phyloP scores from a whole-genome alignment of 2,329 filamentous ascomycete genomes.

The Septoria linicola region DNA sequence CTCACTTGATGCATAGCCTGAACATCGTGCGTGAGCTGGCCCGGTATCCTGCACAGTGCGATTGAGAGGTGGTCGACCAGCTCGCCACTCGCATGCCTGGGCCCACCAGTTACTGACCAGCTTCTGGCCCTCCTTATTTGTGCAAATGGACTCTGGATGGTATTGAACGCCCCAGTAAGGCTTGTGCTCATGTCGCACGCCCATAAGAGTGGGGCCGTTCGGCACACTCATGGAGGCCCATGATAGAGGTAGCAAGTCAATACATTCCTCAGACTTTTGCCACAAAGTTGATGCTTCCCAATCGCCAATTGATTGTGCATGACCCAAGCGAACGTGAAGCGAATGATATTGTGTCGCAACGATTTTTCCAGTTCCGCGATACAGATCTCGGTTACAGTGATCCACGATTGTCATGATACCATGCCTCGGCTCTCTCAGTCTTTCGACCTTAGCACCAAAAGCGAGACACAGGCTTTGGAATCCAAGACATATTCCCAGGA shows the following conservation, averaged over 20 bases:
- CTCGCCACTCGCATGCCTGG: constrained; percentile 47
- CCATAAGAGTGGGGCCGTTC: constrained; percentile 71
- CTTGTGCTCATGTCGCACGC: constrained; percentile 62
- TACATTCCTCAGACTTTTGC: constrained; percentile 39
- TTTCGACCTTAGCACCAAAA: constrained; percentile 65
- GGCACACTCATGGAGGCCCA: constrained; percentile 47
- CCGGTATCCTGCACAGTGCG: not conserved
- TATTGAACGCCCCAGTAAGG: constrained; percentile 90
- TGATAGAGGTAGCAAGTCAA: constrained; percentile 46
- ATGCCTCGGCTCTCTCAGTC: constrained; percentile 72
- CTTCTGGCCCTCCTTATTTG: constrained; percentile 62
- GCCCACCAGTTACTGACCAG: constrained; percentile 76
- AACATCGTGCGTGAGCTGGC: not conserved
- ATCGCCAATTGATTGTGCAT: constrained; percentile 37
- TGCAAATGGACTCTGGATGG: constrained; percentile 86
- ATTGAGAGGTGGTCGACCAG: not conserved
- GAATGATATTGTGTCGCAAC: constrained; percentile 77
- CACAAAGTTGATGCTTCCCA: constrained; percentile 37
- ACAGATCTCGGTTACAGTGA: constrained; percentile 64
- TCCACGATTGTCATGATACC: constrained; percentile 72
- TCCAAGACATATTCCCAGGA: constrained; percentile 84
- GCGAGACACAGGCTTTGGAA: constrained; percentile 77
- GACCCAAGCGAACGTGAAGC: constrained; percentile 49
- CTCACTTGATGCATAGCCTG: not conserved
- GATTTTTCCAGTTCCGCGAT: constrained; percentile 59